Evolutionary conservation across 139 green algal species (phyloP), one percentile per base, ranked within the genome.

Genomic region (Micromonas pusilla): DNA sequence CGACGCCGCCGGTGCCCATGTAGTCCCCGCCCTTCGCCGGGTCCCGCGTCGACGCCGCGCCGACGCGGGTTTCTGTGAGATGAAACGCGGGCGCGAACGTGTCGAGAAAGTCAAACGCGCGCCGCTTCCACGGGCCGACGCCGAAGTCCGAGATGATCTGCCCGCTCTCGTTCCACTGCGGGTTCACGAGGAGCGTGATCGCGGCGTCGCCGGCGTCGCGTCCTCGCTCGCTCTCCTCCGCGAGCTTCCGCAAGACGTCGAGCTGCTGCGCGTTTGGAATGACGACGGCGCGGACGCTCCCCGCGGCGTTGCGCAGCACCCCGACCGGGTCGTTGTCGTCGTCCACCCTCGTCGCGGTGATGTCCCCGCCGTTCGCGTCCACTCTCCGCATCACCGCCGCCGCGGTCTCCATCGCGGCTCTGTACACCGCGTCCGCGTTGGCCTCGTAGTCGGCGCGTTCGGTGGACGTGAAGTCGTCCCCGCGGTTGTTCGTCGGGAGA

Each of bases 71-170:
- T 73, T 82, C 78, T 3, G n/a, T 39, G 68, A 82, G 54, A 13
- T 6, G 30, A 71, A 81, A 81, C n/a, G 31, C 72, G 21, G 34
- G 38, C 0, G 52, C 45, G 37, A 82, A 82, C 32, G 23, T 70
- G 37, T 20, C 30, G 36, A 82, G 53, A 62, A 82, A 82, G 53
- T 77, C 52, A 20, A 76, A 37, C 6, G 70, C 70, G 23, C 70
- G 72, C 53, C 25, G 72, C 21, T 52, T 62, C 79, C 79, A 70
- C 72, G 54, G 54, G n/a, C 79, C 79, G 72, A 83, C 73, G 28
- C 79, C 79, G 71, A 83, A 83, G 79, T 83, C 79, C 64, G n/a
- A 53, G 34, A 81, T 32, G 31, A 82, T 45, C n/a, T 82, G 68
- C 68, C 78, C 78, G 23, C 34, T 6, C 45, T 57, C 66, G 70